A percentile compares a stretch with the other conserved stretches of the same genome.
Evolutionary conservation across 1,284 basidiomycete species (phyloP).

Genomic region (Moesziomyces globuligerus): DNA sequence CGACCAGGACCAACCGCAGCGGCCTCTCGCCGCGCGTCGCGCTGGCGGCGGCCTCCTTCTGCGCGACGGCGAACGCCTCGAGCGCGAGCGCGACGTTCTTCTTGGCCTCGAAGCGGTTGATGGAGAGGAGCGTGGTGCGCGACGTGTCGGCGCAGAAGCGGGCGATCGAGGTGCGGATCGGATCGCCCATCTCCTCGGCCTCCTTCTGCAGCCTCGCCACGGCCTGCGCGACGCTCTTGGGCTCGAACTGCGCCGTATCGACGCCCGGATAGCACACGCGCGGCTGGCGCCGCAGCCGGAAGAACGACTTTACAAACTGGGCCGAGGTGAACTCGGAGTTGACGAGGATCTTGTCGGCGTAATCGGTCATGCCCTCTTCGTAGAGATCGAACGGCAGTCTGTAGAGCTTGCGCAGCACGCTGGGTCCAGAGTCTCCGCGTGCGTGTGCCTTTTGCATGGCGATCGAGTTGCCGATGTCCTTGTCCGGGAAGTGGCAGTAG

Average conservation of each 20-base stretch:
- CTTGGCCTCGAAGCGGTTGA: conserved; percentile 96
- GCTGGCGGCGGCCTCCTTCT: conserved; percentile 42
- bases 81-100: conserved; percentile 89
- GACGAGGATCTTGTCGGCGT: conserved; percentile 87
- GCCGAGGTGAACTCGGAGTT: conserved; percentile 85
- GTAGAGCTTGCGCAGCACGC: conserved; percentile 70
- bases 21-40: conserved; percentile 7
- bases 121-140: conserved; percentile 80
- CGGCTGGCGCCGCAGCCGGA: conserved; percentile 75
- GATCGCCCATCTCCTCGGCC: conserved; percentile 65
- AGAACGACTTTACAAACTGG: conserved; percentile 78
- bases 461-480: conserved; percentile 75
- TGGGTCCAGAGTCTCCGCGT: conserved; percentile 63
- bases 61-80: conserved; percentile 75
- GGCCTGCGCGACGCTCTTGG: conserved; percentile 26
- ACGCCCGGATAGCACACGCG: conserved; percentile 91
- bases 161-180: conserved; percentile 22
- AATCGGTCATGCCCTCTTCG: conserved; percentile 88
- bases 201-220: conserved; percentile 68
- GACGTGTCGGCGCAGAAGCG: conserved; percentile 24
- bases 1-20: conserved; percentile 68
- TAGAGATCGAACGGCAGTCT: conserved; percentile 87
- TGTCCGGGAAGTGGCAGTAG: conserved; percentile 93
- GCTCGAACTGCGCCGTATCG: conserved; percentile 41
- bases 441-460: conserved; percentile 56